These are phyloP conservation scores for Dictyostelium brefeldianum DNA, from an alignment of 78 protist genomes.

Conservation along the genomic window DNA sequence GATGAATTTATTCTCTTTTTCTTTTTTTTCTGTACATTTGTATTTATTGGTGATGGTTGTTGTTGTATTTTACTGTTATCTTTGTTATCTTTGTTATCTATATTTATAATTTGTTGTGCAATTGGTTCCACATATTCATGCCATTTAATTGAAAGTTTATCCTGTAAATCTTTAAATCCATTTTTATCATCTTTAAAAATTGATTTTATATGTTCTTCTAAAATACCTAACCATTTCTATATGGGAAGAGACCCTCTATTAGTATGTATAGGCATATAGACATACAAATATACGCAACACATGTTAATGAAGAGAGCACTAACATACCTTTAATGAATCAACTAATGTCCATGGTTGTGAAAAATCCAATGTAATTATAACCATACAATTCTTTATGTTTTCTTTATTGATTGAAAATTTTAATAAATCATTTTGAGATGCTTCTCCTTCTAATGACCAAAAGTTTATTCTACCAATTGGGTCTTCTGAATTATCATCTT, in stretches of 20 bases:
- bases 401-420: conserved; percentile 68
- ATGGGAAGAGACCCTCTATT: no score
- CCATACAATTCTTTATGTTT: conserved; percentile 52
- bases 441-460: conserved; percentile 83
- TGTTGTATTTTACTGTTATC: neutral
- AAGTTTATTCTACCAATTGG: conserved; percentile 77
- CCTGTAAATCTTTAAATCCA: conserved; percentile 21
- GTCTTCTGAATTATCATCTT: conserved; percentile 65
- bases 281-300: neutral
- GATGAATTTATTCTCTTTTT: conserved; percentile 10
- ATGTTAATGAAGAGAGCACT: no score
- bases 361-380: conserved; percentile 75
- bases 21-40: conserved; percentile 53
- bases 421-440: conserved; percentile 66
- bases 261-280: neutral
- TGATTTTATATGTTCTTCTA: conserved; percentile 71
- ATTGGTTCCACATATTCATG: conserved; percentile 70
- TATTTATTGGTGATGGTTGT: neutral
- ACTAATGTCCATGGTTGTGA: conserved; percentile 83
- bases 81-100: neutral
- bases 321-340: conserved; percentile 54
- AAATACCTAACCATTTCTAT: conserved; percentile 78
- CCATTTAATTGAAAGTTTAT: conserved; percentile 66
- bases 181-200: conserved; percentile 32
- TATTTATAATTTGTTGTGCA: neutral